These are phyloP conservation scores for Fraxinus floribunda DNA, from an alignment of 305 asterid genomes.

Conservation along the genomic window DNA sequence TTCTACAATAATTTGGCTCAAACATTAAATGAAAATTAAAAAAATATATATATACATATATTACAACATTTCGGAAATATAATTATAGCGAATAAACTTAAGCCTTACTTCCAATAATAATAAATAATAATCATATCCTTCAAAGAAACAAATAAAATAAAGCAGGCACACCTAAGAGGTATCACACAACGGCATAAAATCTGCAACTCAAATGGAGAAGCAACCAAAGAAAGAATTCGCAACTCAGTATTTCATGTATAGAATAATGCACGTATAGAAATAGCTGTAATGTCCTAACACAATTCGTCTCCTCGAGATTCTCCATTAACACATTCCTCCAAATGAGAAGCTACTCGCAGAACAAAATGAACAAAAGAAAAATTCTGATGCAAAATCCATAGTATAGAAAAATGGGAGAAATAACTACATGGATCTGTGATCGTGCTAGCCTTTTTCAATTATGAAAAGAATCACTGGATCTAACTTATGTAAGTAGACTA, in stretches of 20 bases:
- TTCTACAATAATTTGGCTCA: no score
- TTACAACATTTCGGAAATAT: no score
- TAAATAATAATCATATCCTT: no score
- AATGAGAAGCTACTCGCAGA: background rate
- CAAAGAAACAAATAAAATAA: no score
- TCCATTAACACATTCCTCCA: background rate
- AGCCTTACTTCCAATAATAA: no score
- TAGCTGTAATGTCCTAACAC: background rate
- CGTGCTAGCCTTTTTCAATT: constrained; percentile 22
- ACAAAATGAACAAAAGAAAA: background rate
- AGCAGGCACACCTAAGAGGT: background rate
- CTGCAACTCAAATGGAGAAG: background rate
- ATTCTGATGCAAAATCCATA: background rate
- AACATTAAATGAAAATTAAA: no score
- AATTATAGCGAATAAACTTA: no score
- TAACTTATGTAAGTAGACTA: constrained; percentile 20
- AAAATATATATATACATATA: no score
- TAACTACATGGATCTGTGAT: constrained; percentile 22
- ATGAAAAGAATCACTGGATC: constrained; percentile 31
- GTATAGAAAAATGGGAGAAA: constrained; percentile 3
- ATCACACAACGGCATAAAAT: background rate
- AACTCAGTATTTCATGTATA: background rate
- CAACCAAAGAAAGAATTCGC: background rate
- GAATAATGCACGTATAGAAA: background rate
- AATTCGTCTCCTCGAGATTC: background rate